Evolutionary conservation across 305 asterid genomes (phyloP).

Genomic region (Solanum aculeatissimum): DNA sequence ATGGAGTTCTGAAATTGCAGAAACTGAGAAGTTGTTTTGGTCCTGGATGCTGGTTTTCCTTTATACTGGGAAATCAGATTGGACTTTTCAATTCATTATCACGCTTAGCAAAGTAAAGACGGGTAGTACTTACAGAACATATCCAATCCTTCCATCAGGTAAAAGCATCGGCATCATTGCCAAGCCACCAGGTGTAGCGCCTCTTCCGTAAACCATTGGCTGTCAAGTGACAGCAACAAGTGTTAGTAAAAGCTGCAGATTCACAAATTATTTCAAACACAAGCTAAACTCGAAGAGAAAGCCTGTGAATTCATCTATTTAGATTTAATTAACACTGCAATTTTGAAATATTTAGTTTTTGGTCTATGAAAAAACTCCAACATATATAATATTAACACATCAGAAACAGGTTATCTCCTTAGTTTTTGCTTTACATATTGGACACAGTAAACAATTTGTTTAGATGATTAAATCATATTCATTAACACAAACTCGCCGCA

Average conservation of each 20-base stretch:
- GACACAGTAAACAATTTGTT: neutral
- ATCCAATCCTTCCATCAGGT: conserved; percentile 98
- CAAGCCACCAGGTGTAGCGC: conserved; percentile 69
- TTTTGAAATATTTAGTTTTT: neutral
- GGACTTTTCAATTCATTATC: neutral
- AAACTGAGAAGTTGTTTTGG: neutral
- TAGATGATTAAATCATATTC: neutral
- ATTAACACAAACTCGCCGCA: neutral
- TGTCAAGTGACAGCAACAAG: conserved; percentile 15
- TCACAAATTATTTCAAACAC: neutral
- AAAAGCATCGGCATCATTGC: conserved; percentile 99
- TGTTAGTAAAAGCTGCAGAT: neutral
- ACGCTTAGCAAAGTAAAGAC: neutral
- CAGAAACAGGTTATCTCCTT: neutral
- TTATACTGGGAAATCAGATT: neutral
- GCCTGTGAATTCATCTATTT: neutral
- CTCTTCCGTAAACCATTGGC: conserved; percentile 83
- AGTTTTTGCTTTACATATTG: neutral
- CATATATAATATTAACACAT: neutral
- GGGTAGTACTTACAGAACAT: conserved; percentile 71
- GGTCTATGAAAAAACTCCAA: neutral
- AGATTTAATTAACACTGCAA: neutral
- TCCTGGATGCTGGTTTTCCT: neutral
- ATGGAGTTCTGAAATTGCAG: neutral
- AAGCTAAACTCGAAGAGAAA: neutral